Evolutionary conservation across 495 filamentous ascomycete species (phyloP).

Genomic region (Aspergillus steynii): DNA sequence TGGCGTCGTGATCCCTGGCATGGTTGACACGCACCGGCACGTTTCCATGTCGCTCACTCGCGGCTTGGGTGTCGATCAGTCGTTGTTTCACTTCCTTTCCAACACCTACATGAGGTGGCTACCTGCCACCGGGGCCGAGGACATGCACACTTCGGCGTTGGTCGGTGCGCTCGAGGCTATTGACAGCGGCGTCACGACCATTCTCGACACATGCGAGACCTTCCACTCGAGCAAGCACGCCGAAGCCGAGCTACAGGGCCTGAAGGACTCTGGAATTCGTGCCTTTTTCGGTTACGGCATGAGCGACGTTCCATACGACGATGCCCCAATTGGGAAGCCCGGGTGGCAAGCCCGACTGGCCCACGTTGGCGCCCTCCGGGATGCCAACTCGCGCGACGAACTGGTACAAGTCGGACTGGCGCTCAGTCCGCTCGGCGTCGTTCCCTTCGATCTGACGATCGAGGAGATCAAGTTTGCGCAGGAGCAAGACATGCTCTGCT

Average conservation of each 20-base stretch:
- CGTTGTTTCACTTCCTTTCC: neutral
- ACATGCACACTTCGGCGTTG: neutral
- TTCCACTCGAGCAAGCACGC: neutral
- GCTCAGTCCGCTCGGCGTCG: neutral
- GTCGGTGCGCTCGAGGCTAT: neutral
- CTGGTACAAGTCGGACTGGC: neutral
- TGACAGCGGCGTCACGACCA: neutral
- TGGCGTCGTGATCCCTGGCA: neutral
- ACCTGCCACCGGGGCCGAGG: neutral
- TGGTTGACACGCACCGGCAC: neutral
- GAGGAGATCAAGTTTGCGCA: neutral
- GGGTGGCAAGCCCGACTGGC: neutral
- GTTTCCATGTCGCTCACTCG: neutral
- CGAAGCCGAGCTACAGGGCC: neutral
- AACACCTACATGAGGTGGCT: slow-evolving; percentile 1
- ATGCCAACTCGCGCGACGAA: neutral
- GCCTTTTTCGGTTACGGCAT: neutral
- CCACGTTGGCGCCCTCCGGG: neutral
- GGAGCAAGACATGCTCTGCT: neutral
- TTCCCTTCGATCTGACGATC: neutral
- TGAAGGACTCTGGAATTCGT: neutral
- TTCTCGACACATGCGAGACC: neutral
- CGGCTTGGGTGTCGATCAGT: slow-evolving; percentile 1
- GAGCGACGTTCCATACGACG: neutral
- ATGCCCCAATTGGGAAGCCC: neutral